Evolutionary conservation across 164 flowering plant genomes (phyloP), one percentile per base, ranked within the genome.

Genomic region (Kalanchoe fedtschenkoi): DNA sequence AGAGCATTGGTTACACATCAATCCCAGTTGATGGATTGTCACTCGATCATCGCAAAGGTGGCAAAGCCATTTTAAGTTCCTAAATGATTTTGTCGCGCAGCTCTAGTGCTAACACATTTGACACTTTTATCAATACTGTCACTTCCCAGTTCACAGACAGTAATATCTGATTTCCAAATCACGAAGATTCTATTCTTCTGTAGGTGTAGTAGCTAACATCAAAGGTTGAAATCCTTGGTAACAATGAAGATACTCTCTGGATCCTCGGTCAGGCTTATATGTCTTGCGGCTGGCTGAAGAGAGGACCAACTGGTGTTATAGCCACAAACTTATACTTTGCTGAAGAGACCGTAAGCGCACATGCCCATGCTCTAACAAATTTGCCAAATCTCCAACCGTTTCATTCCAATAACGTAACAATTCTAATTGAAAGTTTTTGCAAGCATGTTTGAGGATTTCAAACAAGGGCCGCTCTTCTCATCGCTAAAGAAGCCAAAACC

Each of bases 1-100:
- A 91, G 83, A 91, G 97, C 73, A 86, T 95, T 71, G 99, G 99
- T 62, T 91, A 95, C 72, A 95, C 84, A 71, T 95, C 99, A 39
- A 72, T 87, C 44, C 85, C 96, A n/a, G 79, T 95, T 43, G 81
- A 87, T 66, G 97, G 93, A 34, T 79, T 95, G 65, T 88, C 97
- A 24, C 91, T 91, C 70, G 90, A 95, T 79, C 69, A 75, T 66
- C 70, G 34, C 26, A 86, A 74, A 84, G 99, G 99, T 91, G 75
- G 9, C 30, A 28, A 33, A 58, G 10, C 19, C 33, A 32, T n/a
- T n/a, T 17, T 33, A 58, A 56, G 3, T 56, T 1, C 34, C 14
- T 19, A 58, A 2, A 17, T 16, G 2, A 57, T 58, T 7, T 16
- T n/a, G 38, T 30, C 15, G 34, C 15, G 30, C 58, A n/a, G n/a